Evolutionary conservation across 2,329 filamentous ascomycete species (phyloP).

Genomic region (Colletotrichum agaves): DNA sequence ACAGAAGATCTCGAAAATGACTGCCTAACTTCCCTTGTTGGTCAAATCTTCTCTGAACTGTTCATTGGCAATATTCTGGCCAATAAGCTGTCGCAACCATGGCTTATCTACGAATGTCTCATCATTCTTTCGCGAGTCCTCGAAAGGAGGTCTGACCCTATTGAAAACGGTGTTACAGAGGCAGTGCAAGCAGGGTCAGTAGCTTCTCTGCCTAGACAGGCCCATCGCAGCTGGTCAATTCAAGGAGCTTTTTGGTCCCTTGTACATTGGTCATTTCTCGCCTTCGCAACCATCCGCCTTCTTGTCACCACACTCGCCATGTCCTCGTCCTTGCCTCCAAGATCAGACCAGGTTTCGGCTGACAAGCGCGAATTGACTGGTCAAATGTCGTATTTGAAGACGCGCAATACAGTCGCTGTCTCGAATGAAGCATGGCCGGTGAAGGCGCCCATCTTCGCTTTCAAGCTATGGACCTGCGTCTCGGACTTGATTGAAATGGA

Average conservation of each 20-base stretch:
- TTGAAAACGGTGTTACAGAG: constrained; percentile 32
- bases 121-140: constrained; percentile 71
- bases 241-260: constrained; percentile 65
- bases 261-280: constrained; percentile 64
- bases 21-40: constrained; percentile 84
- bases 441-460: constrained; percentile 77
- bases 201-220: constrained; percentile 10
- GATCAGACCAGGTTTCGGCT: constrained; percentile 42
- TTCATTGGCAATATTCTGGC: constrained; percentile 85
- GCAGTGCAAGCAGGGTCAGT: constrained; percentile 14
- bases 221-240: constrained; percentile 50
- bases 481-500: constrained; percentile 79
- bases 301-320: constrained; percentile 72
- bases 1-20: constrained; percentile 92
- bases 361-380: constrained; percentile 37
- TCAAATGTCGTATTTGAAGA: constrained; percentile 41
- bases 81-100: constrained; percentile 85
- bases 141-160: constrained; percentile 42
- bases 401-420: constrained; percentile 36
- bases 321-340: constrained; percentile 73
- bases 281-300: constrained; percentile 73
- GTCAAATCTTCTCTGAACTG: constrained; percentile 89
- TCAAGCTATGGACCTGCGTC: constrained; percentile 80
- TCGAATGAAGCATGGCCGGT: constrained; percentile 32
- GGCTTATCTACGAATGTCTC: constrained; percentile 87